Evolutionary conservation across 2,329 filamentous ascomycete species (phyloP).

Genomic region (Acrodontium crateriforme): DNA sequence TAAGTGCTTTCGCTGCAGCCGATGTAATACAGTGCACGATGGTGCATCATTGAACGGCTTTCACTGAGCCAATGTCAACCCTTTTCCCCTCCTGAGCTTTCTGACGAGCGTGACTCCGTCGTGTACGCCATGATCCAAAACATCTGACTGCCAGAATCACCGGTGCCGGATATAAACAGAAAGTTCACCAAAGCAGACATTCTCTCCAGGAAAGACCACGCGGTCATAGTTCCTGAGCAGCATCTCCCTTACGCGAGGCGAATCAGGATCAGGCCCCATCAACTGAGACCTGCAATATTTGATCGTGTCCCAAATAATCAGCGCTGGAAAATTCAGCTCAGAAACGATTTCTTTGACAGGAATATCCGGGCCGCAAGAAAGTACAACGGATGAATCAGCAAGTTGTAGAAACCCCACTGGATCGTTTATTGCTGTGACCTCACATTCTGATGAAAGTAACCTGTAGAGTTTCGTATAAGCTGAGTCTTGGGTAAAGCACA

Average conservation of each 20-base stretch:
- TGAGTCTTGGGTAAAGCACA: background rate
- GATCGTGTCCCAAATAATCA: background rate
- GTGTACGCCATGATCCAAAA: too few species aligned
- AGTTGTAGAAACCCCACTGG: background rate
- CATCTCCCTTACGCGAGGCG: background rate
- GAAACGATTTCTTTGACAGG: background rate
- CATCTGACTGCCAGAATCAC: conserved; percentile 1
- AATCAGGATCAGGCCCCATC: background rate
- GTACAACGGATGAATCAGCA: background rate
- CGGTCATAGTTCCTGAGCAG: background rate
- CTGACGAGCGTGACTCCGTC: too few species aligned
- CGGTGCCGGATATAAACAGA: background rate
- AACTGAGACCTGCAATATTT: background rate
- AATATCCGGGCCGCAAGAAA: background rate
- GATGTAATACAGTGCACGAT: too few species aligned
- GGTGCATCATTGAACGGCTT: too few species aligned
- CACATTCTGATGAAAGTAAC: conserved; percentile 1
- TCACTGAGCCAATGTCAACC: too few species aligned
- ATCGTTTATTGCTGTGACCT: background rate
- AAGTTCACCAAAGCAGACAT: background rate
- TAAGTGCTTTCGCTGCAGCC: too few species aligned
- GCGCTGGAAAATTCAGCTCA: background rate
- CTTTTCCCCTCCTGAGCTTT: too few species aligned
- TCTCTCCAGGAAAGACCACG: background rate
- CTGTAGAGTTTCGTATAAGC: background rate